Base-by-base conservation (phyloP, 139 green algal species). In the Dunaliella primolecta region DNA sequence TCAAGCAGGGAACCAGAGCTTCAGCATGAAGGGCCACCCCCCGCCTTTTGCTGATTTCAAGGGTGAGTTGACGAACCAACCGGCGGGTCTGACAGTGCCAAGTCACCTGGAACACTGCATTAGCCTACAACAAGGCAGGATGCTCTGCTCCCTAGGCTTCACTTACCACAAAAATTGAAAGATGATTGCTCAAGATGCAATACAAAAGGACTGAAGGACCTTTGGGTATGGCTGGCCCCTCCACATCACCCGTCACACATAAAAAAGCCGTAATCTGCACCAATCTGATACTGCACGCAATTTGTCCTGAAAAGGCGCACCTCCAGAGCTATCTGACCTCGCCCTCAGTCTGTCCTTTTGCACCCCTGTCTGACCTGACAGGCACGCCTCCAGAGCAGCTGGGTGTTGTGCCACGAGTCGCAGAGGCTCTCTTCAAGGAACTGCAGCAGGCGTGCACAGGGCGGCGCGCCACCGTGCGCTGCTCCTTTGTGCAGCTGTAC, bases 401-500 rank as follows among this genome's bases (percentile, higher is more conserved):
- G 85, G 90, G 90, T n/a, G 25, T 93, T 33, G 82, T 88, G 0
- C 90, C 90, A 0, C 84, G 90, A 0, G 88, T 87, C 3, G 77
- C 92, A 1, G n/a, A 81, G 31, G 82, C 80, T 3, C 87, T 93
- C 34, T 92, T 91, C 46, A 75, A 31, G 1, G 37, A 37, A 2
- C 87, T 90, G 32, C 75, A 75, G 11, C 29, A 75, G 1, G 24
- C 27, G 15, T 23, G 83, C 20, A 32, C 3, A 0, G 37, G 36
- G 24, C 64, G 84, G 56, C 75, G 84, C 1, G 83, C 83, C 83
- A 88, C 32, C 2, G 78, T 92, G 36, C 34, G 57, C 27, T 71
- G 31, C 78, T 90, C 86, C 27, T 90, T 78, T 32, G 84, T 88
- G 37, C 88, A 94, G 86, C 88, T 94, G 78, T 94, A 94, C 85